Conservation (phyloP, 306 rosid species). For the Begonia masoniana region DNA sequence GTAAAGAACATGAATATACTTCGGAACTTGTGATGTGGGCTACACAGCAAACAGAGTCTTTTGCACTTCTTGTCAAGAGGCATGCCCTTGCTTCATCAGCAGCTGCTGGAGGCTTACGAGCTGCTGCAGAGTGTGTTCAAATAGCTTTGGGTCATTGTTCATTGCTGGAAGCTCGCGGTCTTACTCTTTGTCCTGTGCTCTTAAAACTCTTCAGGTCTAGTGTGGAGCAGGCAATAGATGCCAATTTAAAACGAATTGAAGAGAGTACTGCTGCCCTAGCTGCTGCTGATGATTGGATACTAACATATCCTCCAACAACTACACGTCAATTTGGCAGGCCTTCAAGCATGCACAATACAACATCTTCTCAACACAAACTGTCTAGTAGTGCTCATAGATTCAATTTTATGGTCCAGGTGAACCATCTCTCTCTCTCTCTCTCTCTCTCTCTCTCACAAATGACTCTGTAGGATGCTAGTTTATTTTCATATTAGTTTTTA, state of each 20-base stretch:
- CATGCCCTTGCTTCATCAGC: constrained; percentile 97
- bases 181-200: constrained; percentile 87
- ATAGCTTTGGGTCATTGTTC: constrained; percentile 98
- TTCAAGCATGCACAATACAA: constrained; percentile 33
- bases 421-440: constrained; percentile 9
- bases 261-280: constrained; percentile 97
- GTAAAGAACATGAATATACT: constrained; percentile 64
- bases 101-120: constrained; percentile 98
- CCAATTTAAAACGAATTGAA: constrained; percentile 90
- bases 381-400: constrained; percentile 95
- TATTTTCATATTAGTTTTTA: not conserved
- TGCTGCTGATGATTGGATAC: constrained; percentile 98
- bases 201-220: constrained; percentile 93
- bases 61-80: constrained; percentile 74
- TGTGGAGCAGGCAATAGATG: constrained; percentile 92
- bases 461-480: not conserved
- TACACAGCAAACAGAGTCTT: constrained; percentile 80
- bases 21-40: constrained; percentile 99
- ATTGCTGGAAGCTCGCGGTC: constrained; percentile 89
- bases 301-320: constrained; percentile 40
- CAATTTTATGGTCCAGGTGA: constrained; percentile 99
- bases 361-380: constrained; percentile 74
- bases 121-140: constrained; percentile 99
- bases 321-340: constrained; percentile 60
- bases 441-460: not conserved